Conservation (phyloP, 495 filamentous ascomycete species). For the Hypoxylon intermedium region DNA sequence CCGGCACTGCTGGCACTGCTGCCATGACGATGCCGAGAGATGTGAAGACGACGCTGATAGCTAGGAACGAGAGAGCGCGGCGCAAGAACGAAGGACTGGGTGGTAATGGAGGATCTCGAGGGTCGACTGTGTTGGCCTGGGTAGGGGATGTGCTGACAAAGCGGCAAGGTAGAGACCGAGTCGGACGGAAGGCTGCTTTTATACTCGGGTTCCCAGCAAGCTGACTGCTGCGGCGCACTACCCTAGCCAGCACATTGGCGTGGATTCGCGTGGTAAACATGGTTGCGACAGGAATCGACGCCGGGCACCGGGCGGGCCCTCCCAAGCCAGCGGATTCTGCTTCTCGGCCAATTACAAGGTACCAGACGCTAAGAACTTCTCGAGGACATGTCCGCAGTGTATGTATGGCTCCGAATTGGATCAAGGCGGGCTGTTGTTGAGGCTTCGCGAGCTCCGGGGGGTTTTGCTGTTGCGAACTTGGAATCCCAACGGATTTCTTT, state of each 20-base stretch:
- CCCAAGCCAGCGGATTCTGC: slow-evolving; percentile 9
- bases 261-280: slow-evolving; percentile 27
- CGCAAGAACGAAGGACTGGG: slow-evolving; percentile 28
- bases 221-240: slow-evolving; percentile 13
- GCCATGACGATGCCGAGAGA: slow-evolving; percentile 63
- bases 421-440: slow-evolving; percentile 30
- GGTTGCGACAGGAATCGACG: slow-evolving; percentile 12
- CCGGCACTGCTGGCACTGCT: slow-evolving; percentile 54
- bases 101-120: slow-evolving; percentile 1
- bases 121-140: slow-evolving; percentile 6
- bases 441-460: not conserved
- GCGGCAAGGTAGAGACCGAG: slow-evolving; percentile 11
- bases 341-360: slow-evolving; percentile 17
- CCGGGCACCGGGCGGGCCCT: slow-evolving; percentile 15
- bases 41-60: slow-evolving; percentile 54
- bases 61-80: slow-evolving; percentile 37
- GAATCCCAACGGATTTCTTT: slow-evolving; percentile 31
- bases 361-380: slow-evolving; percentile 6
- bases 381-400: slow-evolving; percentile 7
- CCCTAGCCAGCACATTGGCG: slow-evolving; percentile 22
- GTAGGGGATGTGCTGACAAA: slow-evolving; percentile 35
- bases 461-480: not conserved
- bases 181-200: slow-evolving; percentile 24
- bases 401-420: not conserved
- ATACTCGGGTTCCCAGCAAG: slow-evolving; percentile 24